Evolutionary conservation across 1,139 yeast species (phyloP).

Genomic region (Sugiyamaella pinicola): DNA sequence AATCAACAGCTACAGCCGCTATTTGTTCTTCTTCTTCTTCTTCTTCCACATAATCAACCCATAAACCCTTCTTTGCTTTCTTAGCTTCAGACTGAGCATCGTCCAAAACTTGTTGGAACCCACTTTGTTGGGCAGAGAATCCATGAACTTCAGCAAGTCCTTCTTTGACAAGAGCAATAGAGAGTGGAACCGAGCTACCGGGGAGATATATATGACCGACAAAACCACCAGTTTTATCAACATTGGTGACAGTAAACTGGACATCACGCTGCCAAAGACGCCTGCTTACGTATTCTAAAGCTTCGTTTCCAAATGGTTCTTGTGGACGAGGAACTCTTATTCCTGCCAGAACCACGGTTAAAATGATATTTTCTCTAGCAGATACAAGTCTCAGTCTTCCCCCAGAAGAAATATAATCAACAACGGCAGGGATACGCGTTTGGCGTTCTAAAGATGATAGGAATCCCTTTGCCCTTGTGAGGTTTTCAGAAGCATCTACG

Average conservation of each 20-base stretch:
- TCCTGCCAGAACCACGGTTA: constrained; percentile 78
- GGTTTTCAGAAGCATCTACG: constrained; percentile 79
- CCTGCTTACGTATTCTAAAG: constrained; percentile 57
- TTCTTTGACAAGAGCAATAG: constrained; percentile 58
- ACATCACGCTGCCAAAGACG: constrained; percentile 72
- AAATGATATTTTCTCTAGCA: constrained; percentile 70
- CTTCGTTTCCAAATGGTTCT: constrained; percentile 53
- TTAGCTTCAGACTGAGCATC: constrained; percentile 69
- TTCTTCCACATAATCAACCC: constrained; percentile 56
- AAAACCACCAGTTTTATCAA: constrained; percentile 80
- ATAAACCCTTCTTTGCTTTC: constrained; percentile 58
- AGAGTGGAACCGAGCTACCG: constrained; percentile 60
- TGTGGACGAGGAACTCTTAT: constrained; percentile 51
- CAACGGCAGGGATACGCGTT: constrained; percentile 64
- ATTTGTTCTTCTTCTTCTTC: constrained; percentile 41
- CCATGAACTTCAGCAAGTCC: constrained; percentile 72
- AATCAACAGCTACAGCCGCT: constrained; percentile 33
- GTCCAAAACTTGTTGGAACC: constrained; percentile 54
- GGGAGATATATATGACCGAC: constrained; percentile 68
- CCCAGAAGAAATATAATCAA: constrained; percentile 69
- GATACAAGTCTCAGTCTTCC: constrained; percentile 67
- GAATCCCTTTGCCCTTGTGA: constrained; percentile 72
- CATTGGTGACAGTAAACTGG: constrained; percentile 65
- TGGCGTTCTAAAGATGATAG: constrained; percentile 70
- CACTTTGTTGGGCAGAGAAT: constrained; percentile 61